Percentiles rank a stretch among this genome's conserved stretches.
phyloP scores from a whole-genome alignment of 2,329 filamentous ascomycete species.

The Fusarium algeriense region DNA sequence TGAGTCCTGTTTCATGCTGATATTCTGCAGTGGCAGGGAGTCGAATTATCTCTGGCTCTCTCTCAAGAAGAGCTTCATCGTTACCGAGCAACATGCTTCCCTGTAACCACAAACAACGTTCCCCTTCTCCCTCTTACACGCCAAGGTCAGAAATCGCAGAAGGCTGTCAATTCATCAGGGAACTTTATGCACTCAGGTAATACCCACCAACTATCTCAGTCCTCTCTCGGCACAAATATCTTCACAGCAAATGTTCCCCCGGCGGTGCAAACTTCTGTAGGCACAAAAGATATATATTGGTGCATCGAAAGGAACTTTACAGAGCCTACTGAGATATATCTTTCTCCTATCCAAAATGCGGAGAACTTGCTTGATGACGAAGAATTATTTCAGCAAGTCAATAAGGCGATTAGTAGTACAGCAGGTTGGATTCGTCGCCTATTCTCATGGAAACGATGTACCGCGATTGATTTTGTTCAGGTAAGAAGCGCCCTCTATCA shows the following conservation, averaged over 20 bases:
- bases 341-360: rapidly evolving
- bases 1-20: too few relatives aligned
- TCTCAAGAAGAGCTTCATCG: rapidly evolving
- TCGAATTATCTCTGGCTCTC: rapidly evolving
- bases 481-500: rapidly evolving
- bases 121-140: not conserved
- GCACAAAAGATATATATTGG: not conserved
- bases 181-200: rapidly evolving
- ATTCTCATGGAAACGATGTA: not conserved
- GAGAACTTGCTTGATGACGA: not conserved
- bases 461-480: not conserved
- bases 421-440: rapidly evolving
- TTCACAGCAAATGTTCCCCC: too few relatives aligned
- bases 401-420: rapidly evolving
- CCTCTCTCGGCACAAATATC: not conserved
- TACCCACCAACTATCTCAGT: not conserved
- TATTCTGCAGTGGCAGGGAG: not conserved
- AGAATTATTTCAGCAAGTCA: rapidly evolving
- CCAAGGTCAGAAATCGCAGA: not conserved
- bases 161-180: not conserved
- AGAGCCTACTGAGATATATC: not conserved
- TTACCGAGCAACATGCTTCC: not conserved
- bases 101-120: not conserved
- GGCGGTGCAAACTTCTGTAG: too few relatives aligned
- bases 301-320: not conserved